These are phyloP conservation scores for Hamamelis virginiana DNA, from an alignment of 164 flowering plant species.

Conservation along the genomic window DNA sequence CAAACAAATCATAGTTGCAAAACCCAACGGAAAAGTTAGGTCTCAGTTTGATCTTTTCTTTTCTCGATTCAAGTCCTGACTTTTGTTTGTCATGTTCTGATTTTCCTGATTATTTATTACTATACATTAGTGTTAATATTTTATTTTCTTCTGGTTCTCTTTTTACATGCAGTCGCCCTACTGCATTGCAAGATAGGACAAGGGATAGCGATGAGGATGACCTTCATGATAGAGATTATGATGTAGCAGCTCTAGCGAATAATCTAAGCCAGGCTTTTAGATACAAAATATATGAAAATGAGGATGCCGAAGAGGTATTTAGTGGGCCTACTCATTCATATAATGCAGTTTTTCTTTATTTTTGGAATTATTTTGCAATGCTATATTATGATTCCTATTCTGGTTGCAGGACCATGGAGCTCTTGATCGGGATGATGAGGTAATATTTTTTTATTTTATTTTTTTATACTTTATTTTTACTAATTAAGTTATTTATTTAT, in stretches of 20 bases:
- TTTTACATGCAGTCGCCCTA: constrained; percentile 74
- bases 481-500: not conserved
- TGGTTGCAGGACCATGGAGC: constrained; percentile 65
- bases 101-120: no score
- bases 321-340: not conserved
- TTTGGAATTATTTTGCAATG: not conserved
- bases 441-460: constrained; percentile 29
- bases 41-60: not conserved
- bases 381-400: constrained; percentile 10
- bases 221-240: constrained; percentile 89
- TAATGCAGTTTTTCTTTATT: not conserved
- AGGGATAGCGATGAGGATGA: constrained; percentile 98
- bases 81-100: not conserved
- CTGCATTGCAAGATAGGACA: constrained; percentile 84
- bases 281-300: constrained; percentile 70
- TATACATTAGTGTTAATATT: not conserved
- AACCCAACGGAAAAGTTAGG: not conserved
- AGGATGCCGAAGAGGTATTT: constrained; percentile 76
- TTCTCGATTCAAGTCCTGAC: no score
- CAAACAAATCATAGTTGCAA: not conserved
- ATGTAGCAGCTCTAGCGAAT: constrained; percentile 87
- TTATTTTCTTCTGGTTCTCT: not conserved
- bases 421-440: constrained; percentile 92
- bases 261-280: constrained; percentile 84
- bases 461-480: not conserved